Conservation (phyloP, 2,329 filamentous ascomycete species). For the Aspergillus oerlinghausenensis region DNA sequence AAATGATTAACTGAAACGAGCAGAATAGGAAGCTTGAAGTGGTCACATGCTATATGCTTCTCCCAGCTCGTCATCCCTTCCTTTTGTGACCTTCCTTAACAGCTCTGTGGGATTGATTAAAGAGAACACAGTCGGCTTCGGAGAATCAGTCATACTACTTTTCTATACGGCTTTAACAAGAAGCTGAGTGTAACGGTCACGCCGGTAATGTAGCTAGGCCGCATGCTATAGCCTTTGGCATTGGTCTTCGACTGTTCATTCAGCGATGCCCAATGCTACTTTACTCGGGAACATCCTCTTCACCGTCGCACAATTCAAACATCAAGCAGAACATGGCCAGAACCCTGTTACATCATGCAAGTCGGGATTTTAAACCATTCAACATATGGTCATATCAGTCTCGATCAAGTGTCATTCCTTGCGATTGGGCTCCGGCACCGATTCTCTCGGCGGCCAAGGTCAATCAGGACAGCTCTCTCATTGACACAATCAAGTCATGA, state of each 20-base stretch:
- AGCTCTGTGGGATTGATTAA: neutral
- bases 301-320: neutral
- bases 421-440: neutral
- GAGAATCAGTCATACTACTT: neutral
- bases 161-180: neutral
- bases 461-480: neutral
- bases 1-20: neutral
- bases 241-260: neutral
- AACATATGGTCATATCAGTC: neutral
- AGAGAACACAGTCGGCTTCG: neutral
- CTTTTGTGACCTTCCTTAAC: neutral
- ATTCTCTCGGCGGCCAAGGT: neutral
- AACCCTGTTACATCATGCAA: neutral
- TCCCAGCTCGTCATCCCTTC: neutral
- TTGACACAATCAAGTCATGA: neutral
- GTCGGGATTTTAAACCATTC: neutral
- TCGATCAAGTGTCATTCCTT: neutral
- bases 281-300: neutral
- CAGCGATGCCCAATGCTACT: neutral
- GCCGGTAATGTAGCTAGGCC: neutral
- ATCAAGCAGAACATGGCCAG: neutral
- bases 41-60: neutral
- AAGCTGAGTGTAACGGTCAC: neutral
- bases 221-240: neutral
- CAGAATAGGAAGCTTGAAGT: too few species aligned